Conservation (phyloP, 2,329 filamentous ascomycete genomes). For the Phaeosphaeria sp. region DNA sequence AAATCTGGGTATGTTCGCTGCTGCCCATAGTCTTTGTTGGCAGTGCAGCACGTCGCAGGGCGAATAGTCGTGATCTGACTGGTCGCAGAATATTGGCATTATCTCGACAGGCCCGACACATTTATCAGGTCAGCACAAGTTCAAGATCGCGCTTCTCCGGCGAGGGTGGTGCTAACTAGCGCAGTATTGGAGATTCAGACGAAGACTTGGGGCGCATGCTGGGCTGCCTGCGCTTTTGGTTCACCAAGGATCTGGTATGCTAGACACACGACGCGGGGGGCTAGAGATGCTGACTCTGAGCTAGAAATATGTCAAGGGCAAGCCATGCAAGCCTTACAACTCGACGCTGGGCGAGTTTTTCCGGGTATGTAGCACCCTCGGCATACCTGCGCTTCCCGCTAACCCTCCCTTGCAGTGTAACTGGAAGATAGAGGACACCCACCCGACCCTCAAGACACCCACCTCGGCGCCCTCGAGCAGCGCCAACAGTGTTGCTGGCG, state of each 20-base stretch:
- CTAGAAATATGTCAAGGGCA: conserved; percentile 95
- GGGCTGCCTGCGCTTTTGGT: conserved; percentile 95
- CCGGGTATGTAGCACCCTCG: conserved; percentile 64
- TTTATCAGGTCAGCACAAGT: conserved; percentile 67
- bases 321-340: conserved; percentile 99
- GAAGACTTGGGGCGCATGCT: conserved; percentile 93
- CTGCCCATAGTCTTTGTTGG: neutral
- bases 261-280: conserved; percentile 1
- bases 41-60: neutral
- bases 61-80: conserved; percentile 28
- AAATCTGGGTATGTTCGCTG: conserved; percentile 71
- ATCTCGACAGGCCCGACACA: conserved; percentile 91
- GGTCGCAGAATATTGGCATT: conserved; percentile 90
- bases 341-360: conserved; percentile 98
- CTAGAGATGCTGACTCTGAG: conserved; percentile 24
- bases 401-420: conserved; percentile 69
- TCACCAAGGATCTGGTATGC: conserved; percentile 87
- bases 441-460: conserved; percentile 63
- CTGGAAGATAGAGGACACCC: conserved; percentile 87
- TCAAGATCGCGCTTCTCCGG: neutral
- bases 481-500: conserved; percentile 44
- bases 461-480: conserved; percentile 51
- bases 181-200: conserved; percentile 83
- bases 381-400: conserved; percentile 9
- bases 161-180: conserved; percentile 45